Base-by-base conservation (phyloP, 257 asterid species). In the Paulownia fortunei region DNA sequence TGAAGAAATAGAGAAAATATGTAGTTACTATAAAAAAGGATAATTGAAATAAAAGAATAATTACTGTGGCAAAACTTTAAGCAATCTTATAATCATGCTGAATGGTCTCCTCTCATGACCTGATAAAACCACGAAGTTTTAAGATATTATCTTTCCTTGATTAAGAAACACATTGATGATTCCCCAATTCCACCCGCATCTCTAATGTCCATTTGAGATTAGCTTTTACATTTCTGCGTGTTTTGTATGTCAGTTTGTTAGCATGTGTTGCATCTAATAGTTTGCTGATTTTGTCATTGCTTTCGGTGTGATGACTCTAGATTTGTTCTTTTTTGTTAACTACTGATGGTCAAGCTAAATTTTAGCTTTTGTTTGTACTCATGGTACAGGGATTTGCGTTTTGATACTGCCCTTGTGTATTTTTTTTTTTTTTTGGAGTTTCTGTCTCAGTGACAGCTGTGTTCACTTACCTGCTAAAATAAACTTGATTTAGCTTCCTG, bases 41-140 rank as follows among this genome's bases (percentile, higher is more conserved):
- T 1, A 26, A 34, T 19, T 67, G 66, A 27, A 21, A 73, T n/a
- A 36, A 60, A 75, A 39, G 27, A 36, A 72, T 34, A 49, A 19
- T 26, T 51, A 3, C 78, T 60, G n/a, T 46, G 24, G 11, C 46
- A 46, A 51, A 19, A 13, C 51, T 19, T 39, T 66, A 52, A 61
- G 37, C 59, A 58, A 47, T 76, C 67, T 59, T 41, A 42, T 65
- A 75, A 41, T 54, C 61, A 16, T 51, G 67, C 41, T 36, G 59
- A 59, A 36, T 42, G 16, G 67, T 46, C 51, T 15, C 69, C 15
- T n/a, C 32, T 2, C 12, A 13, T 65, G 26, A 62, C 21, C 21
- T 36, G 80, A 8, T 76, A 30, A 63, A 75, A 10, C 12, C 15
- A 18, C 21, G n/a, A 15, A 30, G 5, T 36, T 54, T 52, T 34